Evolutionary conservation across 1,284 basidiomycete species (phyloP).

Genomic region (Cronartium ribicola): DNA sequence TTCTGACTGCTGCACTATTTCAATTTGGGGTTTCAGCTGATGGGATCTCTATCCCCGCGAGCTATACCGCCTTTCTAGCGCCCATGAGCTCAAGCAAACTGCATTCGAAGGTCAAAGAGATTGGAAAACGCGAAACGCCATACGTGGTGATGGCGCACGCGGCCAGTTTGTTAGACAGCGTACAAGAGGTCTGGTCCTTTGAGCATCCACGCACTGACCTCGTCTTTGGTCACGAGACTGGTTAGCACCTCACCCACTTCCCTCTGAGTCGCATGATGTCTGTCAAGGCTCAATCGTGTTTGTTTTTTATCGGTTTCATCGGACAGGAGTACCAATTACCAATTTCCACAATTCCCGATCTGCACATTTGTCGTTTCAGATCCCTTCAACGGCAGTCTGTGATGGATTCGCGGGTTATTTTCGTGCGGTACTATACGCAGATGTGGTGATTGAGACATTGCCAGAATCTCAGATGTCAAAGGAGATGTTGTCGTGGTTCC

Average conservation of each 20-base stretch:
- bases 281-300: background rate
- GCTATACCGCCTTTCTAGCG: constrained; percentile 89
- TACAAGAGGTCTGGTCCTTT: constrained; percentile 97
- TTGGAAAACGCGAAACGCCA: constrained; percentile 68
- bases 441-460: constrained; percentile 86
- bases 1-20: constrained; percentile 47
- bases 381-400: constrained; percentile 87
- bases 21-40: constrained; percentile 57
- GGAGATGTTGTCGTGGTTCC: constrained; percentile 99
- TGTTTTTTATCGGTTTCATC: constrained; percentile 56
- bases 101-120: constrained; percentile 64
- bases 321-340: constrained; percentile 51
- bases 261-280: too few relatives aligned
- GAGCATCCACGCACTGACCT: constrained; percentile 81
- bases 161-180: constrained; percentile 73
- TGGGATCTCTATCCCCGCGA: constrained; percentile 92
- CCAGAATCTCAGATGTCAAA: constrained; percentile 78
- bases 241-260: constrained; percentile 54
- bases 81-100: constrained; percentile 90
- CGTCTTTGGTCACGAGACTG: constrained; percentile 63
- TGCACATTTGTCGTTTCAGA: constrained; percentile 69
- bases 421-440: constrained; percentile 84
- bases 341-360: constrained; percentile 54
- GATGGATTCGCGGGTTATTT: constrained; percentile 99
- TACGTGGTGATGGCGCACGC: constrained; percentile 98